A percentile compares a stretch with the other conserved stretches of the same genome.
Conservation (phyloP, 1,139 yeast species). For the Geotrichum europaeum region DNA sequence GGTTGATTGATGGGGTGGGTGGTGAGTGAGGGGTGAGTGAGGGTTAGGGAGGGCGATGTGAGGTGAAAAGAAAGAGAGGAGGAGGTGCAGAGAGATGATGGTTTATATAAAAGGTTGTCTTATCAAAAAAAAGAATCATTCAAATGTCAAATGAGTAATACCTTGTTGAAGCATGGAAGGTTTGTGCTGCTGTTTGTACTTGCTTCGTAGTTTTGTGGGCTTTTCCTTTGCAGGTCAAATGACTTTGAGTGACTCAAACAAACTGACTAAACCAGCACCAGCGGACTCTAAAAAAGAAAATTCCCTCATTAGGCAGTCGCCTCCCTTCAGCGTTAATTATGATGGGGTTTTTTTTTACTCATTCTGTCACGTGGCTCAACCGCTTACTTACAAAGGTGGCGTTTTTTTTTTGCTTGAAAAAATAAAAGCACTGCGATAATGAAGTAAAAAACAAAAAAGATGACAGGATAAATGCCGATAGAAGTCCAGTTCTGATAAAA, state of each 20-base stretch:
- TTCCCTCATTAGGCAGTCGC: no score
- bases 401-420: neutral
- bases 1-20: neutral
- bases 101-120: neutral
- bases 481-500: no score
- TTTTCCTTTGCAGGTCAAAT: neutral
- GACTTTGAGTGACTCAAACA: neutral
- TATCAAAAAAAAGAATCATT: neutral
- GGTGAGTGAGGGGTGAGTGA: neutral
- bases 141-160: neutral
- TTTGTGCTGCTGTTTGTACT: neutral
- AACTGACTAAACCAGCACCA: neutral
- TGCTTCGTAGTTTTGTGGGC: neutral
- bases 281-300: neutral
- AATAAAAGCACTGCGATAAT: neutral
- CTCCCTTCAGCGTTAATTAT: no score
- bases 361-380: neutral
- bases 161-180: neutral
- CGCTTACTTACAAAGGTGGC: neutral
- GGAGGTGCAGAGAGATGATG: neutral
- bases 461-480: no score
- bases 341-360: neutral
- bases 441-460: no score
- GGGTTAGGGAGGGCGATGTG: neutral
- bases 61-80: neutral